These are phyloP conservation scores for Micractinium conductrix DNA, from an alignment of 139 green algal species.

Conservation along the genomic window DNA sequence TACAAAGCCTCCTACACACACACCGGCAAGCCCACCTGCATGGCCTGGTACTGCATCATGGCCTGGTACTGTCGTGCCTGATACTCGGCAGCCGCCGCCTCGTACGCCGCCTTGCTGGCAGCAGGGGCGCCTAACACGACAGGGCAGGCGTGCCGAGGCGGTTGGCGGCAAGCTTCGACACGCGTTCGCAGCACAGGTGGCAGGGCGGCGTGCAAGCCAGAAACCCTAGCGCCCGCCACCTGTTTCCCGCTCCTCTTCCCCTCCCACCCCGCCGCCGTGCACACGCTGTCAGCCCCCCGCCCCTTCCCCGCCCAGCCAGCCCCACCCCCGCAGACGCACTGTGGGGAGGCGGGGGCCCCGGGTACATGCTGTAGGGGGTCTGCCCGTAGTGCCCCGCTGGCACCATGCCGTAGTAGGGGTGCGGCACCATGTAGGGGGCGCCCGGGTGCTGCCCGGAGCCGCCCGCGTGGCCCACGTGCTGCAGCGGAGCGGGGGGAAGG, in stretches of 20 bases:
- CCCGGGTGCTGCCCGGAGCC: not conserved
- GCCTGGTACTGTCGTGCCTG: constrained; percentile 28
- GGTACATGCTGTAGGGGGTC: no score
- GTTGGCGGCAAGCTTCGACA: no score
- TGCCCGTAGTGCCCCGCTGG: not conserved
- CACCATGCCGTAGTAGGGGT: constrained; percentile 18
- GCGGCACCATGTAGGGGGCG: constrained; percentile 10
- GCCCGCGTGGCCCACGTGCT: not conserved
- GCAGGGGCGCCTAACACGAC: not conserved
- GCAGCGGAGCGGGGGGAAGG: not conserved
- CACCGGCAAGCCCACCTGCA: constrained; percentile 8
- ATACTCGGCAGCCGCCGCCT: not conserved
- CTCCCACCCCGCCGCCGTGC: no score
- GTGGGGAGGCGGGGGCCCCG: not conserved
- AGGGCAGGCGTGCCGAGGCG: no score
- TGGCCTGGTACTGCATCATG: constrained; percentile 34
- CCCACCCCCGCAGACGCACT: no score
- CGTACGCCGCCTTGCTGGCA: not conserved
- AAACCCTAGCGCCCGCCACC: no score
- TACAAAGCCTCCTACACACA: not conserved
- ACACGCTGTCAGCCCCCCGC: no score
- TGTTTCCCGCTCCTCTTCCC: no score
- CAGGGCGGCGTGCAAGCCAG: no score
- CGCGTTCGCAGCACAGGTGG: no score
- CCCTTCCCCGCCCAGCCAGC: no score